Conservation (phyloP, 2,329 filamentous ascomycete genomes). For the Chalaropsis thielavioides region DNA sequence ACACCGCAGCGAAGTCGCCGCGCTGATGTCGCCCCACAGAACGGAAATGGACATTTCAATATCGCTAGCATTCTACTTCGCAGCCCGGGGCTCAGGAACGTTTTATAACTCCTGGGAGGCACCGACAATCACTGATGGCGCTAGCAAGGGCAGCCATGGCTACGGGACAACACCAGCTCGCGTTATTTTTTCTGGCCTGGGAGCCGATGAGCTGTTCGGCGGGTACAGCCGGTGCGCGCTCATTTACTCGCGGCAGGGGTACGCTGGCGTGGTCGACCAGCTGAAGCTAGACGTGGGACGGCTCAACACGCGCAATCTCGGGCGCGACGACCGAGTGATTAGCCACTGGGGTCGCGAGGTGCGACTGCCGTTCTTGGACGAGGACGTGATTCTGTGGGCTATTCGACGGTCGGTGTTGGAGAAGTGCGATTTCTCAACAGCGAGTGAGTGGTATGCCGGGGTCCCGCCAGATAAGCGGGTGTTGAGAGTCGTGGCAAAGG, state of each 20-base stretch:
- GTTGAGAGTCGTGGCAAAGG: constrained; percentile 28
- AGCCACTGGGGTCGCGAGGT: constrained; percentile 80
- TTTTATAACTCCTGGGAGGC: constrained; percentile 5
- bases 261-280: constrained; percentile 60
- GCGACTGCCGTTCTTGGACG: constrained; percentile 82
- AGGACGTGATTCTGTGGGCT: constrained; percentile 69
- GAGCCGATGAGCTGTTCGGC: constrained; percentile 91
- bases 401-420: constrained; percentile 59
- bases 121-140: constrained; percentile 4
- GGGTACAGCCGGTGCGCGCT: constrained; percentile 76
- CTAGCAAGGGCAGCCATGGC: constrained; percentile 17
- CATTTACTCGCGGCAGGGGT: constrained; percentile 57
- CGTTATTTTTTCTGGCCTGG: constrained; percentile 79
- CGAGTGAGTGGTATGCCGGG: constrained; percentile 19
- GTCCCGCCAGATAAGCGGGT: constrained; percentile 72
- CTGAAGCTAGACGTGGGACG: constrained; percentile 72
- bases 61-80: constrained; percentile 85
- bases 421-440: constrained; percentile 63
- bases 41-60: constrained; percentile 99
- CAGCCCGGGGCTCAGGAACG: constrained; percentile 55
- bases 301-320: constrained; percentile 85
- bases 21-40: constrained; percentile 80
- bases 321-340: constrained; percentile 82
- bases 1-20: constrained; percentile 55
- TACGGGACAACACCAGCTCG: constrained; percentile 57